phyloP scores from a whole-genome alignment of 805 yeast species.

The Barnettozyma populi region DNA sequence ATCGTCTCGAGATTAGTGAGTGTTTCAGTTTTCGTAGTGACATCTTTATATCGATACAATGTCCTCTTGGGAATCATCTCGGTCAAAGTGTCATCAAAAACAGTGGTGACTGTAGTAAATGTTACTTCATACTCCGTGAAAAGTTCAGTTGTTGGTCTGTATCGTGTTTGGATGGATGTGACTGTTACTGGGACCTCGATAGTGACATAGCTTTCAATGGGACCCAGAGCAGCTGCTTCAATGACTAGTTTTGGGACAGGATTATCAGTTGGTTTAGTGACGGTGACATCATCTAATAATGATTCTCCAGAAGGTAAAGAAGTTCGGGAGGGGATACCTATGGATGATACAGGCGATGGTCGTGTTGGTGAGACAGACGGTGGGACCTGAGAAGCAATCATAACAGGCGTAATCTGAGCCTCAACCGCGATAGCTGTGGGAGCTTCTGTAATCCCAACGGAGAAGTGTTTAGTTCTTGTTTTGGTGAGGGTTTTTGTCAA shows the following conservation, averaged over 20 bases:
- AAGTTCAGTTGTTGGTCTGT: constrained; percentile 16
- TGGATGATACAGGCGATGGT: not conserved
- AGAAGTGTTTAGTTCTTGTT: not conserved
- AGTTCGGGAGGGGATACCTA: not conserved
- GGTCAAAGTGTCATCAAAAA: constrained; percentile 14
- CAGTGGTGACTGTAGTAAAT: constrained; percentile 16
- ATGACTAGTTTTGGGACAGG: not conserved
- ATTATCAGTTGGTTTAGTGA: not conserved
- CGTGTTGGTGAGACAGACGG: not conserved
- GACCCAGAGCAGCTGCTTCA: not conserved
- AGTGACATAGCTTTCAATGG: not conserved
- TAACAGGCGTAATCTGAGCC: not conserved
- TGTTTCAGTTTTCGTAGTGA: constrained; percentile 12
- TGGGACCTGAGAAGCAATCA: not conserved
- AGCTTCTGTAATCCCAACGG: not conserved
- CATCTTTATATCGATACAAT: constrained; percentile 15
- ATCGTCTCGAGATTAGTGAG: constrained; percentile 11
- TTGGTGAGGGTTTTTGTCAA: not conserved
- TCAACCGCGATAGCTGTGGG: not conserved
- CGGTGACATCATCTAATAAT: not conserved
- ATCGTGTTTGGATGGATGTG: constrained; percentile 15
- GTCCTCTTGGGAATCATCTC: constrained; percentile 19
- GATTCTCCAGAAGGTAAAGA: not conserved
- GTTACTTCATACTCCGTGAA: constrained; percentile 16
- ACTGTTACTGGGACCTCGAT: constrained; percentile 17